phyloP scores from a whole-genome alignment of 202 grass and related monocot species.

The Digitaria exilis region DNA sequence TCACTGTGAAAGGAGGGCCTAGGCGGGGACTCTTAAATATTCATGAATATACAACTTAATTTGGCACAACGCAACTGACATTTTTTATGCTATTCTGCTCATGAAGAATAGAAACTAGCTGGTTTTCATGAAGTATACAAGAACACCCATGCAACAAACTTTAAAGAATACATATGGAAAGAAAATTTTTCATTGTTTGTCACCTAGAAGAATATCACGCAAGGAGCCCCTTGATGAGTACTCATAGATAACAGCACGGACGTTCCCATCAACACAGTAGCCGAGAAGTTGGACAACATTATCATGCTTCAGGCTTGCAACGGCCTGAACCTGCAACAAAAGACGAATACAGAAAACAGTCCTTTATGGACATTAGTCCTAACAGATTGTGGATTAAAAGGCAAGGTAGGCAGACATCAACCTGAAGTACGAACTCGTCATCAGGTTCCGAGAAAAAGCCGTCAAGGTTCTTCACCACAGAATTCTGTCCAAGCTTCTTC shows the following conservation, averaged over 20 bases:
- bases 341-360: not conserved
- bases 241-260: slow-evolving; percentile 47
- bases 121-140: too few relatives aligned
- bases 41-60: not conserved
- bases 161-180: too few relatives aligned
- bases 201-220: slow-evolving; percentile 56
- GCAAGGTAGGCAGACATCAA: not conserved
- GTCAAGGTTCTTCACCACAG: slow-evolving; percentile 50
- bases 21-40: not conserved
- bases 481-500: slow-evolving; percentile 52
- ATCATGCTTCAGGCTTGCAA: slow-evolving; percentile 41
- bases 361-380: not conserved
- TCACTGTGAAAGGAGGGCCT: not conserved
- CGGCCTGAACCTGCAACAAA: slow-evolving; percentile 26
- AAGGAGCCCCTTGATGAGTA: slow-evolving; percentile 59
- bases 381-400: not conserved
- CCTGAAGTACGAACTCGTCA: slow-evolving; percentile 22
- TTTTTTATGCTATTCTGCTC: not conserved
- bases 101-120: not conserved
- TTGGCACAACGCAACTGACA: not conserved
- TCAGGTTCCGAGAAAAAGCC: not conserved
- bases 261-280: slow-evolving; percentile 43
- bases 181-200: not conserved
- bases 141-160: too few relatives aligned
- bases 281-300: slow-evolving; percentile 50